Percentiles rank a stretch among this genome's conserved stretches.
These are phyloP conservation scores for Abortiporus biennis DNA, from an alignment of 1,284 basidiomycete species.

Conservation along the genomic window DNA sequence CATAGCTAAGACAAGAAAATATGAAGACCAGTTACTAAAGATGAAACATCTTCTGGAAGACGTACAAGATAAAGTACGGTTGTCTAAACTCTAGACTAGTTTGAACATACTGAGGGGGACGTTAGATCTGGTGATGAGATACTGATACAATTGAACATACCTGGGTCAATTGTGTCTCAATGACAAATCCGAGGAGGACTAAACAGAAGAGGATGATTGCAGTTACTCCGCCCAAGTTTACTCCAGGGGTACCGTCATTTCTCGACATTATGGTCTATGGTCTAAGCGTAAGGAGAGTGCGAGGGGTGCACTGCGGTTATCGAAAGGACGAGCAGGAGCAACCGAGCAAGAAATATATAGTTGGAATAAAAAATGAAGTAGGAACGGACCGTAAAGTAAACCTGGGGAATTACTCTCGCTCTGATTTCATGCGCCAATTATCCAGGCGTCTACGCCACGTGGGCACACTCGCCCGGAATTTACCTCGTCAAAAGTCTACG, in stretches of 20 bases:
- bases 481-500: too few species aligned
- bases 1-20: slow-evolving; percentile 41
- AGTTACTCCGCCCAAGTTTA: slow-evolving; percentile 23
- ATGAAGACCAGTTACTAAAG: neutral
- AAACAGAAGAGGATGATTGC: slow-evolving; percentile 47
- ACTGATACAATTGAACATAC: slow-evolving; percentile 28
- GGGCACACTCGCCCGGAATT: too few species aligned
- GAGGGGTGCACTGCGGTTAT: neutral
- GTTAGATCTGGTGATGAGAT: neutral
- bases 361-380: too few species aligned
- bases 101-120: slow-evolving; percentile 59
- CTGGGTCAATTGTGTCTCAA: slow-evolving; percentile 67
- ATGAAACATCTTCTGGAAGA: slow-evolving; percentile 7
- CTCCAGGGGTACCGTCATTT: slow-evolving; percentile 16
- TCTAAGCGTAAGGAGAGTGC: neutral
- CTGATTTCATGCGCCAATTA: too few species aligned
- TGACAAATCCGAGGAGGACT: slow-evolving; percentile 57
- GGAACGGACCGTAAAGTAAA: too few species aligned
- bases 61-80: slow-evolving; percentile 76
- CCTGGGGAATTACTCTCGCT: too few species aligned
- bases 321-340: neutral
- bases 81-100: slow-evolving; percentile 62
- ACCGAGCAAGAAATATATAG: too few species aligned
- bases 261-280: slow-evolving; percentile 20
- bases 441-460: too few species aligned